These are phyloP conservation scores for Colletotrichum cuscutae DNA, from an alignment of 2,329 filamentous ascomycete species.

Conservation along the genomic window DNA sequence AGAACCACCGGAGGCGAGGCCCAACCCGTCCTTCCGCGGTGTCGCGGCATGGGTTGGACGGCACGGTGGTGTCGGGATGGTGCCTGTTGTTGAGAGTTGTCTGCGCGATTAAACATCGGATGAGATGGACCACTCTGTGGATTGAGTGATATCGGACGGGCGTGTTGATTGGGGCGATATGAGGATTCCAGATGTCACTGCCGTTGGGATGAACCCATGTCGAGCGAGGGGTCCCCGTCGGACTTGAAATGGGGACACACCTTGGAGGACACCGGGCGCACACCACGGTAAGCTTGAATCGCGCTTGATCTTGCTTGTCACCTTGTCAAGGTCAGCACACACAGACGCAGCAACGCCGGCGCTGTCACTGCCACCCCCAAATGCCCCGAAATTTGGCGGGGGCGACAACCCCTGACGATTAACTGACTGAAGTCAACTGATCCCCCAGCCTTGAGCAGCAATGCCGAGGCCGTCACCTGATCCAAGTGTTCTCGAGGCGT, in stretches of 20 bases:
- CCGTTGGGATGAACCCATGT: conserved; percentile 15
- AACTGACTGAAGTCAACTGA: background rate
- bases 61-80: conserved; percentile 18
- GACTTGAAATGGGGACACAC: conserved; percentile 6
- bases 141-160: background rate
- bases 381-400: conserved; percentile 1
- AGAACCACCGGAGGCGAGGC: background rate
- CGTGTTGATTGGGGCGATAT: conserved; percentile 20
- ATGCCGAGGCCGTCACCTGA: conserved; percentile 8
- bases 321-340: conserved; percentile 3
- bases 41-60: conserved; percentile 16
- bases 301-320: background rate
- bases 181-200: conserved; percentile 5
- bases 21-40: conserved; percentile 27
- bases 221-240: background rate
- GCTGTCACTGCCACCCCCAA: conserved; percentile 25
- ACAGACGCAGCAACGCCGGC: background rate
- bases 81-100: background rate
- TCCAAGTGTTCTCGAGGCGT: background rate
- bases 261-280: background rate
- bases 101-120: conserved; percentile 34
- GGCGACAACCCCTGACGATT: background rate
- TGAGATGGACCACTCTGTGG: conserved; percentile 20
- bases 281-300: conserved; percentile 25
- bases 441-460: conserved; percentile 5